These are phyloP conservation scores for Cyamopsis tetragonoloba DNA, from an alignment of 306 rosid species.

Conservation along the genomic window DNA sequence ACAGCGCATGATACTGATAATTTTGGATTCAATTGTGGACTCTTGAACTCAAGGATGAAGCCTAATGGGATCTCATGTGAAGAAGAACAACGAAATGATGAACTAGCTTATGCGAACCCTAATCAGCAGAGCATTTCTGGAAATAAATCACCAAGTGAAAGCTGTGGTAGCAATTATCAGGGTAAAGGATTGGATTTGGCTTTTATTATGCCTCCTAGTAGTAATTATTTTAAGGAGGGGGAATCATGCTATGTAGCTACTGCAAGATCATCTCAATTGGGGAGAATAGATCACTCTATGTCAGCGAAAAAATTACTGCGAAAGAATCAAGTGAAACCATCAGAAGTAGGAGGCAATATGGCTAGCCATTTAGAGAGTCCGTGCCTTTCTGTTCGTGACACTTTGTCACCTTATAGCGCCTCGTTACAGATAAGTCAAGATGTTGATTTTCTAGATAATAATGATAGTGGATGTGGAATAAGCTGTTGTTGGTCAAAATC, in stretches of 20 bases:
- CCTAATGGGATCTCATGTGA: conserved; percentile 25
- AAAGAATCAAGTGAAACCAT: conserved; percentile 31
- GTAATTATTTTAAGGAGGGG: conserved; percentile 40
- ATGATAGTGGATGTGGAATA: conserved; percentile 52
- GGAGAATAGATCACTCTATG: conserved; percentile 31
- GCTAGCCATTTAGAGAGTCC: conserved; percentile 47
- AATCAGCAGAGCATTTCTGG: conserved; percentile 16
- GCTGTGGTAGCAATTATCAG: conserved; percentile 38
- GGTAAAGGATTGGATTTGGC: conserved; percentile 41
- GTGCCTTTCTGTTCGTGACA: conserved; percentile 37
- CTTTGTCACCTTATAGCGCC: conserved; percentile 30
- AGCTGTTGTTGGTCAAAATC: conserved; percentile 69
- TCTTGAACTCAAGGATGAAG: conserved; percentile 33
- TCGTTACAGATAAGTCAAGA: conserved; percentile 33
- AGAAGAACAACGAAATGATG: conserved; percentile 30
- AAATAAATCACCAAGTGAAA: conserved; percentile 38
- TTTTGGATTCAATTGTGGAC: conserved; percentile 29
- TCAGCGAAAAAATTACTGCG: conserved; percentile 17
- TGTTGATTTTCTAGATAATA: conserved; percentile 36
- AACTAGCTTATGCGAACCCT: conserved; percentile 19
- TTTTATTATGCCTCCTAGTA: conserved; percentile 19
- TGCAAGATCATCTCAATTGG: conserved; percentile 32
- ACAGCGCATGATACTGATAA: conserved; percentile 32
- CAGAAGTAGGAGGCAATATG: conserved; percentile 32
- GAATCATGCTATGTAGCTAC: conserved; percentile 24